phyloP scores from a whole-genome alignment of 805 yeast genomes.

The Saccharomycopsis oosterbeekiorum region DNA sequence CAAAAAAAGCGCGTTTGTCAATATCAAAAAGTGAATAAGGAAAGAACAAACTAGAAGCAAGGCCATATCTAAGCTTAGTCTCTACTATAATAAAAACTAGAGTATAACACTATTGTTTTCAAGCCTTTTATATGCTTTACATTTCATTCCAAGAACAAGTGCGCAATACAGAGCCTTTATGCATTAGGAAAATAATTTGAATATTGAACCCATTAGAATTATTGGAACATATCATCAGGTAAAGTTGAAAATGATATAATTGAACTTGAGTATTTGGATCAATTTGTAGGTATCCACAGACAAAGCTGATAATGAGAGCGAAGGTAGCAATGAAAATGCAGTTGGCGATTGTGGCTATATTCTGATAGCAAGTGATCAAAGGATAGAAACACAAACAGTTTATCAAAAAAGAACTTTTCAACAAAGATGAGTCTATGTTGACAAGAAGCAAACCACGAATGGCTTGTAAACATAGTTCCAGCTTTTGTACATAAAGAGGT shows the following conservation, averaged over 20 bases:
- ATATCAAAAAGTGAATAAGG: too few relatives aligned
- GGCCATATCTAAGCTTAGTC: neutral
- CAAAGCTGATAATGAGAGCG: neutral
- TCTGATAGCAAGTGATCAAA: neutral
- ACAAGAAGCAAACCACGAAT: neutral
- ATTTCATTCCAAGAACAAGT: too few relatives aligned
- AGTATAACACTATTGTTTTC: too few relatives aligned
- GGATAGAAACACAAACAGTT: neutral
- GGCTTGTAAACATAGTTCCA: too few relatives aligned
- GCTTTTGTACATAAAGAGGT: too few relatives aligned
- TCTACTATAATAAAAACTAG: too few relatives aligned
- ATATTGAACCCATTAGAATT: too few relatives aligned
- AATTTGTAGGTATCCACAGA: neutral
- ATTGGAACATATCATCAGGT: too few relatives aligned
- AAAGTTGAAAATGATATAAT: too few relatives aligned
- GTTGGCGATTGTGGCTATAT: neutral
- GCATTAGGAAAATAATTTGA: too few relatives aligned
- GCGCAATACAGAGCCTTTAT: too few relatives aligned
- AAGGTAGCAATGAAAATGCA: neutral
- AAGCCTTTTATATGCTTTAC: too few relatives aligned
- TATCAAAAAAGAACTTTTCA: neutral
- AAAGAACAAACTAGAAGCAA: neutral
- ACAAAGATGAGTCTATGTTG: neutral
- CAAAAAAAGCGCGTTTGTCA: neutral
- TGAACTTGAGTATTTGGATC: neutral